phyloP scores from a whole-genome alignment of 2,329 filamentous ascomycete genomes.

The Venturia pyrina region DNA sequence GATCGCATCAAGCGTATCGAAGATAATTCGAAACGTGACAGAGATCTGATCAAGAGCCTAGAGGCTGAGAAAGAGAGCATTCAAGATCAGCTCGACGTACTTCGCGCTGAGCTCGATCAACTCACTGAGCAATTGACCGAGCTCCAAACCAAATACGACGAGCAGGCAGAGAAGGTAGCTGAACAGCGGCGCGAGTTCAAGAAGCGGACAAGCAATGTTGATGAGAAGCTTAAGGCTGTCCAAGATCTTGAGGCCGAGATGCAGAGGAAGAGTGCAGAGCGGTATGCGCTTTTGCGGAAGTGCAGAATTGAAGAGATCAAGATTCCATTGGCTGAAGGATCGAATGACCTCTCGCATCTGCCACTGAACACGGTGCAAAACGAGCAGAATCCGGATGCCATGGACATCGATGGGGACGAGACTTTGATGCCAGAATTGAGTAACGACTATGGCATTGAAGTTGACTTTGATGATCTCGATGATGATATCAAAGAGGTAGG shows the following conservation, averaged over 20 bases:
- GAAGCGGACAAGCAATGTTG: constrained; percentile 75
- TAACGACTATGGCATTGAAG: constrained; percentile 83
- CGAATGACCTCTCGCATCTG: constrained; percentile 62
- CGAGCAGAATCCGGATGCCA: constrained; percentile 64
- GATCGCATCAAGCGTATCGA: constrained; percentile 61
- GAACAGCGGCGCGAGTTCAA: constrained; percentile 71
- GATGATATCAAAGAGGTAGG: constrained; percentile 64
- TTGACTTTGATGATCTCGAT: constrained; percentile 74
- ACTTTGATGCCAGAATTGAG: constrained; percentile 40
- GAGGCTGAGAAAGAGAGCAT: constrained; percentile 64
- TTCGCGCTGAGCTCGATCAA: constrained; percentile 67
- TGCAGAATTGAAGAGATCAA: constrained; percentile 92
- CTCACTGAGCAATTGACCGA: constrained; percentile 63
- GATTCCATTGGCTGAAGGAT: constrained; percentile 66
- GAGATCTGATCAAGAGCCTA: constrained; percentile 59
- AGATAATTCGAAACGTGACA: constrained; percentile 54
- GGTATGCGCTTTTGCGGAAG: constrained; percentile 74
- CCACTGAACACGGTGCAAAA: constrained; percentile 75
- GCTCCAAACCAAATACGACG: constrained; percentile 55
- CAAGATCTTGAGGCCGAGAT: constrained; percentile 72
- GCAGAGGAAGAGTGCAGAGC: constrained; percentile 72
- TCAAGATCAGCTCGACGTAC: constrained; percentile 59
- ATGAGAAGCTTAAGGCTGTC: constrained; percentile 63
- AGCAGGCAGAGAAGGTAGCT: constrained; percentile 66
- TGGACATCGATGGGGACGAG: constrained; percentile 69